Base-by-base conservation (phyloP, 1,284 basidiomycete genomes). In the Puccinia polysora region DNA sequence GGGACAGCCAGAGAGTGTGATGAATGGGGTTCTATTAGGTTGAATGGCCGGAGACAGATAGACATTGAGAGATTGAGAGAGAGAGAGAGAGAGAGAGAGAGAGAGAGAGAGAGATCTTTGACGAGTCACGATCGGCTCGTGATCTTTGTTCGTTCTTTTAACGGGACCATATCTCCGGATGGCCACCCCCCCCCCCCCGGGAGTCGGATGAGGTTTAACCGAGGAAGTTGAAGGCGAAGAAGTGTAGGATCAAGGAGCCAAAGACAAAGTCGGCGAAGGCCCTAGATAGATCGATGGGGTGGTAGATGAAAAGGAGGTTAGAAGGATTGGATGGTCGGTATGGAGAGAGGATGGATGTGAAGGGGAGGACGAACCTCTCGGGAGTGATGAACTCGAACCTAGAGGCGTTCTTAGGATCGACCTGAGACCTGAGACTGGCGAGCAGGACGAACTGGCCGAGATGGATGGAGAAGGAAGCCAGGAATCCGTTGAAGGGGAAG, bases 151-250 rank as follows among this genome's bases (percentile, higher is more conserved):
- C n/a, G 10, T 25, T 28, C 45, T 47, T 60, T 34, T 23, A 50
- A 30, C 36, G 15, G 38, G 36, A 36, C 7, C n/a, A 15, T 20
- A 28, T 73, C n/a, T n/a, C n/a, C n/a, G n/a, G n/a, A n/a, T n/a
- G n/a, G n/a, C n/a, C n/a, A n/a, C n/a, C n/a, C n/a, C n/a, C n/a
- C n/a, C n/a, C n/a, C n/a, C n/a, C n/a, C n/a, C n/a, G n/a, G n/a
- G n/a, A n/a, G n/a, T n/a, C n/a, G n/a, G n/a, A n/a, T n/a, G n/a
- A n/a, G n/a, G n/a, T n/a, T 82, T 81, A 90, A 76, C 90, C 90
- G 7, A 91, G 84, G 85, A 97, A 98, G 82, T 97, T 97, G 85
- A 89, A 97, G 69, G 96, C 93, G 80, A 98, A 98, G 83, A 97
- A 95, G 82, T 99, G 95, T 63, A 99, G 84, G 52, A 97, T 87